These are phyloP conservation scores for Aspergillus aculeatus DNA, from an alignment of 2,329 filamentous ascomycete genomes.

Conservation along the genomic window DNA sequence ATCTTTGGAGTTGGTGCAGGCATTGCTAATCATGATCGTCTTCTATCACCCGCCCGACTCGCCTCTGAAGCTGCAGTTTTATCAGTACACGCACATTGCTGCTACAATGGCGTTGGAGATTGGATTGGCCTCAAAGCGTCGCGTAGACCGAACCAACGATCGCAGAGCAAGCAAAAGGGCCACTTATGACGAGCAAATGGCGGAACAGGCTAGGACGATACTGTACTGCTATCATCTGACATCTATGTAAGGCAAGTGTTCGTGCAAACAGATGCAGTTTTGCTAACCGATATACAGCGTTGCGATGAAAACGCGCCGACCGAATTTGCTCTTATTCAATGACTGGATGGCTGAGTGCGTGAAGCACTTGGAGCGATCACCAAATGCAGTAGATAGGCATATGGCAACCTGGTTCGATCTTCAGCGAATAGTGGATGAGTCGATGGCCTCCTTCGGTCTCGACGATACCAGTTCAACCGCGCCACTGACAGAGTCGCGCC, in stretches of 20 bases:
- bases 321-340: conserved; percentile 37
- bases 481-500: conserved; percentile 32
- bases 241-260: conserved; percentile 25
- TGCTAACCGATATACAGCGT: conserved; percentile 23
- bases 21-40: conserved; percentile 49
- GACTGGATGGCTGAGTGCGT: conserved; percentile 38
- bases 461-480: conserved; percentile 36
- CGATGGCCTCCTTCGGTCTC: conserved; percentile 36
- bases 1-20: conserved; percentile 53
- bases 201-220: conserved; percentile 35
- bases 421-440: conserved; percentile 35
- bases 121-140: conserved; percentile 35
- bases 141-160: conserved; percentile 22
- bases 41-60: conserved; percentile 53
- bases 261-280: background rate
- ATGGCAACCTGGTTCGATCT: conserved; percentile 37
- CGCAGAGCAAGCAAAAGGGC: conserved; percentile 12
- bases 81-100: conserved; percentile 54
- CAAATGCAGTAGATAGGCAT: conserved; percentile 30
- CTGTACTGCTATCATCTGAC: conserved; percentile 36
- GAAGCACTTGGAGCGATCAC: conserved; percentile 30
- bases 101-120: conserved; percentile 52
- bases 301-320: conserved; percentile 38
- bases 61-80: conserved; percentile 50
- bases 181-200: conserved; percentile 30